phyloP scores from a whole-genome alignment of 495 filamentous ascomycete species.

The Ascobolus immersus region DNA sequence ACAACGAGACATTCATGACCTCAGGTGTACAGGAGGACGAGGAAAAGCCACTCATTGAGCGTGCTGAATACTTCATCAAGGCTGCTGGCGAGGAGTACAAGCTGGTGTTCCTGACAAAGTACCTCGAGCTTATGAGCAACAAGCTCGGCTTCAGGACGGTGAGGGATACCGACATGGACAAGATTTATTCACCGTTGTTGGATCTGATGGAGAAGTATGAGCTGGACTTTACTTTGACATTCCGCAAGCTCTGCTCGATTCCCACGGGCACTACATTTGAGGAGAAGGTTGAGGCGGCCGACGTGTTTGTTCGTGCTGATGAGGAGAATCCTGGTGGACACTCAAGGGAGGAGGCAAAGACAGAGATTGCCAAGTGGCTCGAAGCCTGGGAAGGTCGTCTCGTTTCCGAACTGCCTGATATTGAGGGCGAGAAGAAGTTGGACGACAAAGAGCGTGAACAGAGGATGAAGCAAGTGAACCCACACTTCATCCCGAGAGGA shows the following conservation, averaged over 20 bases:
- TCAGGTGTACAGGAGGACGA: constrained; percentile 42
- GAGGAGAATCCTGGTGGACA: constrained; percentile 31
- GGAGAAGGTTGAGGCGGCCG: constrained; percentile 29
- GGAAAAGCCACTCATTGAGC: constrained; percentile 35
- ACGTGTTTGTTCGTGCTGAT: constrained; percentile 45
- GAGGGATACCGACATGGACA: constrained; percentile 47
- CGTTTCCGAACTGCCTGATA: constrained; percentile 39
- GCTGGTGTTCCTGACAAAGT: constrained; percentile 58
- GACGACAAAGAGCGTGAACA: constrained; percentile 34
- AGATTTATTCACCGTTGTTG: constrained; percentile 50
- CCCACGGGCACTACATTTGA: constrained; percentile 33
- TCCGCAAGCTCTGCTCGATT: constrained; percentile 43
- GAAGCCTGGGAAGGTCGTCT: constrained; percentile 41
- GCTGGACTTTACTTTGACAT: constrained; percentile 81
- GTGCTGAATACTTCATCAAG: constrained; percentile 60
- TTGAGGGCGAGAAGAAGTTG: constrained; percentile 17
- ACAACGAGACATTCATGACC: constrained; percentile 40
- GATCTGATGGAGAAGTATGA: constrained; percentile 55
- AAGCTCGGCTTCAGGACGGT: constrained; percentile 45
- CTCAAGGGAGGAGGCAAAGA: constrained; percentile 33
- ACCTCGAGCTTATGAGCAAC: constrained; percentile 52
- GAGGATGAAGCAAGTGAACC: constrained; percentile 66
- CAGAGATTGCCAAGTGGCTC: constrained; percentile 49
- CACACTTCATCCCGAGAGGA: constrained; percentile 63
- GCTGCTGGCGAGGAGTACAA: constrained; percentile 64